Conservation (phyloP, 805 yeast species). For the Saccharomycopsis sp. region DNA sequence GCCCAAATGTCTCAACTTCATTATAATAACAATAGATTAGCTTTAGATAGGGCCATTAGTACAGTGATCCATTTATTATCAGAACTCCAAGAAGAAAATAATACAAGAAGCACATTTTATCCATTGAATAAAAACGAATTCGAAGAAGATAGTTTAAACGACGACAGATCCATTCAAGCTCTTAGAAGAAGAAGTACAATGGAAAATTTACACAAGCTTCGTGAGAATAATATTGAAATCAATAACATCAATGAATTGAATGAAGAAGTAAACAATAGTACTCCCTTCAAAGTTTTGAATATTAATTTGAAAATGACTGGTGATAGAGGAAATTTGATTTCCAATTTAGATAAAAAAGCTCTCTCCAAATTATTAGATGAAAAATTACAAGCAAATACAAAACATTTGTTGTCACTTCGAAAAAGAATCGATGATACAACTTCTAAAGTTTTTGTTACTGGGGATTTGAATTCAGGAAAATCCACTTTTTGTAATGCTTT, state of each 20-base stretch:
- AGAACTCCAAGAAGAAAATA: conserved; percentile 47
- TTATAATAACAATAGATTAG: conserved; percentile 61
- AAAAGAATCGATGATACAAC: conserved; percentile 85
- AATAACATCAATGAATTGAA: conserved; percentile 15
- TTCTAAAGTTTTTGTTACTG: conserved; percentile 91
- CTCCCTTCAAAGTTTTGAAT: conserved; percentile 33
- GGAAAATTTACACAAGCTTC: conserved; percentile 22
- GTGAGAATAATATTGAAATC: no score
- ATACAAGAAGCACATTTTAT: conserved; percentile 48
- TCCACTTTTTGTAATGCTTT: conserved; percentile 92
- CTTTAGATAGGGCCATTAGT: conserved; percentile 52
- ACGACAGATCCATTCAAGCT: conserved; percentile 20
- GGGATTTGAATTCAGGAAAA: conserved; percentile 94
- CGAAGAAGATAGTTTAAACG: conserved; percentile 23
- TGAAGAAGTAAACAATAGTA: conserved; percentile 16
- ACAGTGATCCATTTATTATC: conserved; percentile 40
- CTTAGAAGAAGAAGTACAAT: conserved; percentile 19
- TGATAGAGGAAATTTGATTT: conserved; percentile 31
- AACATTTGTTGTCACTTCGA: conserved; percentile 60
- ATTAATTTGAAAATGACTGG: conserved; percentile 47
- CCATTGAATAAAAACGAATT: conserved; percentile 35
- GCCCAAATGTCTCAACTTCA: conserved; percentile 61
- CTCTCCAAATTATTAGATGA: conserved; percentile 60
- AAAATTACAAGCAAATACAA: conserved; percentile 51
- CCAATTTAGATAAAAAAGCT: conserved; percentile 55